Evolutionary conservation across 495 filamentous ascomycete genomes (phyloP), one percentile per base, ranked within the genome.

Genomic region (Penicillium soppii): DNA sequence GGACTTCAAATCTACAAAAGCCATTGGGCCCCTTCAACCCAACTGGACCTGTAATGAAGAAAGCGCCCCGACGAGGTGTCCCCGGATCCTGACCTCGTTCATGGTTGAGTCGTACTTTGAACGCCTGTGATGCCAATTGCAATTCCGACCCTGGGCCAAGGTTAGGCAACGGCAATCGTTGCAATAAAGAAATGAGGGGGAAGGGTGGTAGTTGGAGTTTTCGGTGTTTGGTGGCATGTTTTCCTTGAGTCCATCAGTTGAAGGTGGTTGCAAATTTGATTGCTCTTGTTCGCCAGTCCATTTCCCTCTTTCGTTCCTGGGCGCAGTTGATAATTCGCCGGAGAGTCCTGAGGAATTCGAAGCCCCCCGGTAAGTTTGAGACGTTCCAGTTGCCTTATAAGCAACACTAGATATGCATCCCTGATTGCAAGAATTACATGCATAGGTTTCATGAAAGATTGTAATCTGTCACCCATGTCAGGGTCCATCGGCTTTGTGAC

Each of bases 31-130:
- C 82, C 23, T 76, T 71, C 1, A 92, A 40, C 45, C 86, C 84
- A 0, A 95, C 78, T 2, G 88, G 69, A 1, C 89, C 89, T 16
- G 68, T 68, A 17, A 92, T 72, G 13, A 79, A 63, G 43, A 92
- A 79, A 20, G 76, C 77, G 2, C 89, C 89, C 20, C 84, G 77
- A 8, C 80, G 83, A 29, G 84, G 78, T 21, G 78, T 61, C 17
- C 55, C 58, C 19, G 47, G 44, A 15, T 47, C 43, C 21, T 39
- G 55, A 27, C 53, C 46, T 35, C 43, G 55, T 43, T 66, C 65
- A 25, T 81, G 64, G 8, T 48, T 58, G 15, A 88, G 70, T 22
- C 72, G 80, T 21, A 65, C 50, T 45, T 68, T 76, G 66, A 91
- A 89, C 4, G 74, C 77, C 27, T 72, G 30, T 40, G 72, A 77